Evolutionary conservation across 225 moss, liverwort and hornwort species (phyloP).

Genomic region (Neckera pumila): DNA sequence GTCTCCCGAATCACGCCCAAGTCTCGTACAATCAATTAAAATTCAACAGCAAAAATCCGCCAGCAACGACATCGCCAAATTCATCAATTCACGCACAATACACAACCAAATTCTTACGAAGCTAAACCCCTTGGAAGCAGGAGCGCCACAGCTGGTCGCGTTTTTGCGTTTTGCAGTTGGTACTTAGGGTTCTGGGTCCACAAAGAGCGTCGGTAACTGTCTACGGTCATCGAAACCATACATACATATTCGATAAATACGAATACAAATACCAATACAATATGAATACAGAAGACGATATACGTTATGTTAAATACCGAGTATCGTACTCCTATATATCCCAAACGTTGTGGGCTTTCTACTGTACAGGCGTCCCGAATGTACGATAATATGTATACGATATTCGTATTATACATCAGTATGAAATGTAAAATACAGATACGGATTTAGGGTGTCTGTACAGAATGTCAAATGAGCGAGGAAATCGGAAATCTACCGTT

Average conservation of each 20-base stretch:
- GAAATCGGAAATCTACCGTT: accelerated
- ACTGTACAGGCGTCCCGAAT: too few relatives aligned
- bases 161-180: background rate
- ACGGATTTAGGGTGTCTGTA: accelerated
- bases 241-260: background rate
- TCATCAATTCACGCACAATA: background rate
- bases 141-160: background rate
- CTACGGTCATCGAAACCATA: background rate
- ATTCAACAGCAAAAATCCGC: too few relatives aligned
- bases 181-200: background rate
- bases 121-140: slow-evolving; percentile 22
- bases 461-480: background rate
- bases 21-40: background rate
- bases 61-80: background rate
- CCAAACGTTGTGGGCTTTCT: background rate
- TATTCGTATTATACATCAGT: accelerated
- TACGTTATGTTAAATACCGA: too few relatives aligned
- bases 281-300: too few relatives aligned
- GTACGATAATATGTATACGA: accelerated
- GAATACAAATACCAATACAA: background rate
- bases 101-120: slow-evolving; percentile 10
- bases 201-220: background rate
- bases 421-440: accelerated
- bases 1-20: background rate
- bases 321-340: background rate